These are phyloP conservation scores for Escovopsis weberi DNA, from an alignment of 2,329 filamentous ascomycete species.

Conservation along the genomic window DNA sequence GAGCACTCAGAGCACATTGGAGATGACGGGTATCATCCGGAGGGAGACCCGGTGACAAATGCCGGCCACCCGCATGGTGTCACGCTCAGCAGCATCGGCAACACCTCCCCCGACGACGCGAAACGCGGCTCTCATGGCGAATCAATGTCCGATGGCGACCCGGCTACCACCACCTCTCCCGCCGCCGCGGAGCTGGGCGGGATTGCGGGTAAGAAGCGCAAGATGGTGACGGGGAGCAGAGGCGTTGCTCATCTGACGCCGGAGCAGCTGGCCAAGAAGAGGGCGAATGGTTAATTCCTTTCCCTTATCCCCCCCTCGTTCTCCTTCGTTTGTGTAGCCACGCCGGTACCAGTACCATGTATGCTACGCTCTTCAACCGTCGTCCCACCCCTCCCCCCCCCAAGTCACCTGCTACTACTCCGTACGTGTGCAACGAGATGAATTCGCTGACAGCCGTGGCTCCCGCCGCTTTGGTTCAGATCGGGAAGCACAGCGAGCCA, in stretches of 20 bases:
- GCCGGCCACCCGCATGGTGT: background rate
- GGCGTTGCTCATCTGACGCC: conserved; percentile 52
- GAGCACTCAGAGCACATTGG: conserved; percentile 1
- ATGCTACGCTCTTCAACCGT: background rate
- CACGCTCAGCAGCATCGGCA: background rate
- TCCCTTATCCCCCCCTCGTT: background rate
- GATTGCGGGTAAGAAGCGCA: conserved; percentile 24
- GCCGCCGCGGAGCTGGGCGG: conserved; percentile 1
- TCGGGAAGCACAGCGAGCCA: conserved; percentile 72
- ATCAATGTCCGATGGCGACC: background rate
- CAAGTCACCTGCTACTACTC: background rate
- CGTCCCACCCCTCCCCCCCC: too few relatives aligned
- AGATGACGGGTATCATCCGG: conserved; percentile 3
- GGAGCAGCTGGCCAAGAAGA: conserved; percentile 58
- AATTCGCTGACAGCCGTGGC: background rate
- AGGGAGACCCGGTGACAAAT: conserved; percentile 2
- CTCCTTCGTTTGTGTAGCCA: background rate
- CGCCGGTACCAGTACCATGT: background rate
- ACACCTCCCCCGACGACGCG: background rate
- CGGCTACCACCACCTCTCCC: background rate
- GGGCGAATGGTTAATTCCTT: conserved; percentile 37
- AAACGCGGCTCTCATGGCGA: too few relatives aligned
- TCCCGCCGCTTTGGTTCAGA: conserved; percentile 32
- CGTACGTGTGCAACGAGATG: too few relatives aligned
- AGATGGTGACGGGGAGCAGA: conserved; percentile 28